Evolutionary conservation across 2,329 filamentous ascomycete species (phyloP).

Genomic region (Arthrobotrys iridis): DNA sequence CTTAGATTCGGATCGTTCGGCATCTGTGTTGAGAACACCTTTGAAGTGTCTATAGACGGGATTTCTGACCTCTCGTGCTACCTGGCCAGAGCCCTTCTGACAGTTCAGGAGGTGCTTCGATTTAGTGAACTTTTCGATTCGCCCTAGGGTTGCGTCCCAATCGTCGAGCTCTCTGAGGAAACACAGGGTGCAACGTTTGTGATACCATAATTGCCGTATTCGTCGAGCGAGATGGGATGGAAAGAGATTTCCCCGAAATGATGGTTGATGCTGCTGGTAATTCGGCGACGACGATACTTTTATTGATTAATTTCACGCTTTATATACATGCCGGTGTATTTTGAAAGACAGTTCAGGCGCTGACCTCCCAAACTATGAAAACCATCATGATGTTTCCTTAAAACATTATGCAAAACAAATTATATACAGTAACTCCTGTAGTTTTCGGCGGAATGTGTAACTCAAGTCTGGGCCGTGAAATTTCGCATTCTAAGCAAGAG

Average conservation of each 20-base stretch:
- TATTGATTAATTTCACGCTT: neutral
- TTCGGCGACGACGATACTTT: neutral
- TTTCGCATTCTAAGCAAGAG: no score
- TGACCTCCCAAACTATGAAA: neutral
- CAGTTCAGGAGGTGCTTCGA: neutral
- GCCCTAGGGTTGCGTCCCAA: neutral
- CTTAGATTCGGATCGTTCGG: neutral
- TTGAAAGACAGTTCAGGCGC: neutral
- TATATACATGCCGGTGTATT: slow-evolving; percentile 5
- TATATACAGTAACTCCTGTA: slow-evolving; percentile 1
- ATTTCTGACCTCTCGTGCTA: neutral
- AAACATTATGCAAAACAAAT: neutral
- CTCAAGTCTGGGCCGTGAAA: no score
- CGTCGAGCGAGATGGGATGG: neutral
- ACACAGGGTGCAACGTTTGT: neutral
- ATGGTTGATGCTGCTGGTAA: neutral
- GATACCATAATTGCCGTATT: neutral
- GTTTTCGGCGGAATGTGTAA: no score
- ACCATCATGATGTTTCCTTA: neutral
- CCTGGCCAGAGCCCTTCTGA: neutral
- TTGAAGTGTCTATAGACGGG: neutral
- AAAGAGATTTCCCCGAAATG: neutral
- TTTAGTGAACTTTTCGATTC: neutral
- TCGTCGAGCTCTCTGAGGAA: neutral
- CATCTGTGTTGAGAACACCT: neutral